These are phyloP conservation scores for Dryas drummondii DNA, from an alignment of 306 rosid genomes.

Conservation along the genomic window DNA sequence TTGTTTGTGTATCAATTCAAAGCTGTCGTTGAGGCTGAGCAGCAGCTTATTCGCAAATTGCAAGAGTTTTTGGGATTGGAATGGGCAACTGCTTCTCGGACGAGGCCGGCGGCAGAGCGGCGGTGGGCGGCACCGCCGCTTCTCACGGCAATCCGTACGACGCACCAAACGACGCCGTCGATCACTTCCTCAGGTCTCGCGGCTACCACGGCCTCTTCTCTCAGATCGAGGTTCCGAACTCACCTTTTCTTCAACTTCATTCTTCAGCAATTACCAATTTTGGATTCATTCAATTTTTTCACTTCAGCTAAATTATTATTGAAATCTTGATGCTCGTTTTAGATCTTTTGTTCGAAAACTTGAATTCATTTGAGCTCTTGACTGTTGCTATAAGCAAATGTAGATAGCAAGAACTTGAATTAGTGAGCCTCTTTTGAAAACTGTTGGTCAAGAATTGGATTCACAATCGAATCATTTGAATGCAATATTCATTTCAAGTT, in stretches of 20 bases:
- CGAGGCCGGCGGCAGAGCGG: constrained; percentile 57
- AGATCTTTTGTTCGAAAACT: not conserved
- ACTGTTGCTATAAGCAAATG: constrained; percentile 3
- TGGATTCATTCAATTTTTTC: not conserved
- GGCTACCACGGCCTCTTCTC: constrained; percentile 82
- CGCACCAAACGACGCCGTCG: constrained; percentile 69
- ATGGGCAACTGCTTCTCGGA: constrained; percentile 99
- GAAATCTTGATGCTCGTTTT: not conserved
- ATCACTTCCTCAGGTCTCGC: constrained; percentile 60
- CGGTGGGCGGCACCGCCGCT: constrained; percentile 61
- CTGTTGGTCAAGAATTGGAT: not conserved
- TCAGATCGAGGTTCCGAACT: constrained; percentile 85
- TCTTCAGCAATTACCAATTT: not conserved
- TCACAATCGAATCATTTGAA: not conserved
- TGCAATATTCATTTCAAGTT: not conserved
- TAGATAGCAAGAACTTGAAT: not conserved
- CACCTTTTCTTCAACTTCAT: not conserved
- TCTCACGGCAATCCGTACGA: constrained; percentile 32
- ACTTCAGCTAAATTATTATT: not conserved
- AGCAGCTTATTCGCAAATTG: not conserved
- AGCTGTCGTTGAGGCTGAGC: no score
- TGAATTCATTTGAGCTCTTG: not conserved
- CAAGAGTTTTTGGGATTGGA: not conserved
- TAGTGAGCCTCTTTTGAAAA: not conserved
- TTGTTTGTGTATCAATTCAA: no score